Evolutionary conservation across 1,284 basidiomycete species (phyloP).

Genomic region (Sphagnurus paluster): DNA sequence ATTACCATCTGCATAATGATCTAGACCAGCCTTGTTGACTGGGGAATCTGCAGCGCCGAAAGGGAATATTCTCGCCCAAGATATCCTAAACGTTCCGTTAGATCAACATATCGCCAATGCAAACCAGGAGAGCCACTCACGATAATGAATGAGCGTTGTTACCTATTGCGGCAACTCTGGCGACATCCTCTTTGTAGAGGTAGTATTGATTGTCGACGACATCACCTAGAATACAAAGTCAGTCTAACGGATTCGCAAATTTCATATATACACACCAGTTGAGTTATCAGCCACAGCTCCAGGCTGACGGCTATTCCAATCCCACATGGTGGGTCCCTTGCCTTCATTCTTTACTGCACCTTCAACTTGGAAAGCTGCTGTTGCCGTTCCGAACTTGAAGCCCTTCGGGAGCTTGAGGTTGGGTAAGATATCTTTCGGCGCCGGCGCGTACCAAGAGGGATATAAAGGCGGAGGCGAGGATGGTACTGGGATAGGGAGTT

Average conservation of each 20-base stretch:
- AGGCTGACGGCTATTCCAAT: constrained; percentile 48
- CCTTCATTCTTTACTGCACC: constrained; percentile 48
- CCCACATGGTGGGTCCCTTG: constrained; percentile 49
- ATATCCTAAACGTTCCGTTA: constrained; percentile 33
- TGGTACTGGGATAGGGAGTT: constrained; percentile 38
- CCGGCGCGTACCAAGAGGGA: constrained; percentile 43
- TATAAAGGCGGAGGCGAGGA: constrained; percentile 46
- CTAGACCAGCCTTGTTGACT: constrained; percentile 41
- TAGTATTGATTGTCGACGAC: constrained; percentile 47
- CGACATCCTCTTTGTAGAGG: constrained; percentile 49
- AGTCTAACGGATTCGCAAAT: too few species aligned
- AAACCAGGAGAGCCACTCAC: constrained; percentile 26
- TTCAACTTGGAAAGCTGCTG: constrained; percentile 50
- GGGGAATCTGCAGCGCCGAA: constrained; percentile 48
- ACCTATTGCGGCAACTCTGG: constrained; percentile 46
- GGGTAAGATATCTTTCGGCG: constrained; percentile 40
- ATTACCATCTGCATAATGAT: constrained; percentile 49
- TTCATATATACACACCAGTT: constrained; percentile 30
- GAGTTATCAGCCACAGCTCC: constrained; percentile 39
- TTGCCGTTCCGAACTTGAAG: constrained; percentile 49
- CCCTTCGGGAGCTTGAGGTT: constrained; percentile 40
- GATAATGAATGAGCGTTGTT: constrained; percentile 49
- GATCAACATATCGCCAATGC: background rate
- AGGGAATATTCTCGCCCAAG: constrained; percentile 50
- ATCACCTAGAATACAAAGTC: constrained; percentile 32